phyloP scores from a whole-genome alignment of 139 green algal species.

The Coelastrella sp. region DNA sequence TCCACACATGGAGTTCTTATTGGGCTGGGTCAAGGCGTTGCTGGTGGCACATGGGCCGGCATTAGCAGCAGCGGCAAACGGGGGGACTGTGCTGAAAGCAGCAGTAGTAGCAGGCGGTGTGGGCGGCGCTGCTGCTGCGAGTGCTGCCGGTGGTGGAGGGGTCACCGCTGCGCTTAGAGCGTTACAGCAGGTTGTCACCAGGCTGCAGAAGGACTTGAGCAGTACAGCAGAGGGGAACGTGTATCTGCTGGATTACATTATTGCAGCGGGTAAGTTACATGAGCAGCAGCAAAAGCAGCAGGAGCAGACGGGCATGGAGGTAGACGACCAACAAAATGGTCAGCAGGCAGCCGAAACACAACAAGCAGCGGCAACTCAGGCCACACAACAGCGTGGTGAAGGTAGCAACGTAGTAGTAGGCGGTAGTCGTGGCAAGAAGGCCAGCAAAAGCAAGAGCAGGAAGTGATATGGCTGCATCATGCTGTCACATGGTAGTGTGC shows the following conservation, averaged over 20 bases:
- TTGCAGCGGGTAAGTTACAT: slow-evolving; percentile 51
- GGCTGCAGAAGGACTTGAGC: slow-evolving; percentile 77
- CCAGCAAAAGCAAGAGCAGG: slow-evolving; percentile 38
- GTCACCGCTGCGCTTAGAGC: slow-evolving; percentile 63
- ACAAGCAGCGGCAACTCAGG: no score
- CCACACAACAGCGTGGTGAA: no score
- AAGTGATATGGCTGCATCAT: no score
- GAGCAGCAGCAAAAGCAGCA: slow-evolving; percentile 46
- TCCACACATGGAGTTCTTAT: slow-evolving; percentile 88
- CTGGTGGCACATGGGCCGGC: slow-evolving; percentile 65
- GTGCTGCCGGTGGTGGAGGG: slow-evolving; percentile 10
- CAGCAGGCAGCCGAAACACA: not conserved
- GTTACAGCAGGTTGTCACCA: slow-evolving; percentile 72
- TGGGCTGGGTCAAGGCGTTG: slow-evolving; percentile 75
- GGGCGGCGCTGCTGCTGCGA: slow-evolving; percentile 1
- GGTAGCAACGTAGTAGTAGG: no score
- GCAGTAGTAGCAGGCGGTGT: slow-evolving; percentile 23
- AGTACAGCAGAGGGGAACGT: slow-evolving; percentile 76
- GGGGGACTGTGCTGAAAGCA: slow-evolving; percentile 19
- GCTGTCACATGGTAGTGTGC: no score
- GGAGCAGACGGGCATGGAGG: slow-evolving; percentile 1
- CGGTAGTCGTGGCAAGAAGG: no score
- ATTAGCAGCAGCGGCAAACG: slow-evolving; percentile 56
- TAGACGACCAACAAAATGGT: not conserved
- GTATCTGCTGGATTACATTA: slow-evolving; percentile 85